Evolutionary conservation across 768 basidiomycete genomes (phyloP), one percentile per base, ranked within the genome.

Genomic region (Serendipita sp.): DNA sequence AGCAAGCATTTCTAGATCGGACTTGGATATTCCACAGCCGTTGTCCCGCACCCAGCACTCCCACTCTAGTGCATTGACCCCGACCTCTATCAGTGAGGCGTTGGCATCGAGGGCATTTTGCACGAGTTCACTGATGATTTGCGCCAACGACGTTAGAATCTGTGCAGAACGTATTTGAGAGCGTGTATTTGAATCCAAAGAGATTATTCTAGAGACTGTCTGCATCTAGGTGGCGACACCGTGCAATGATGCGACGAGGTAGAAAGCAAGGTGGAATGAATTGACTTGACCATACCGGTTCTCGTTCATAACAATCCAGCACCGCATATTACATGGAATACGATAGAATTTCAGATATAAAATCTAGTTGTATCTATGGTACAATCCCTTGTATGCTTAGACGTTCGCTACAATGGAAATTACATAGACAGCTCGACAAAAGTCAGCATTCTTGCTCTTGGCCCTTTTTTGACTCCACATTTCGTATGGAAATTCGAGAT

Each of bases 31-130:
- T 1, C 95, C 95, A 63, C 69, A 69, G 0, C 95, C 95, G 71
- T 96, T 81, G 74, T 98, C 95, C 69, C 80, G 79, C 6, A 94
- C 87, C 82, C 88, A 86, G 69, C 91, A 85, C 4, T 79, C 77
- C 90, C 91, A 94, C 48, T 86, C 83, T 48, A 80, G 80, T 60
- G 83, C 82, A 70, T 92, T 81, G 1, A 96, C 71, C 2, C 85
- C 83, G 53, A 92, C 75, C 45, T 87, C 83, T 62, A 98, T 77
- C 23, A 79, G 77, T 15, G 73, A 76, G 0, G 92, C 83, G 33
- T 78, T 77, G 2, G 94, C 90, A 69, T 98, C 95, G 6, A 97
- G 77, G 2, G 90, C 80, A 72, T 98, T 98, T 72, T 94, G 93
- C 10, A 93, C 72, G 40, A 98, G 81, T 73, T 97, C 92, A 1